Percentiles rank a stretch among this genome's conserved stretches.
phyloP scores from a whole-genome alignment of 176 grass and related monocot genomes.

The Musa acuminata region DNA sequence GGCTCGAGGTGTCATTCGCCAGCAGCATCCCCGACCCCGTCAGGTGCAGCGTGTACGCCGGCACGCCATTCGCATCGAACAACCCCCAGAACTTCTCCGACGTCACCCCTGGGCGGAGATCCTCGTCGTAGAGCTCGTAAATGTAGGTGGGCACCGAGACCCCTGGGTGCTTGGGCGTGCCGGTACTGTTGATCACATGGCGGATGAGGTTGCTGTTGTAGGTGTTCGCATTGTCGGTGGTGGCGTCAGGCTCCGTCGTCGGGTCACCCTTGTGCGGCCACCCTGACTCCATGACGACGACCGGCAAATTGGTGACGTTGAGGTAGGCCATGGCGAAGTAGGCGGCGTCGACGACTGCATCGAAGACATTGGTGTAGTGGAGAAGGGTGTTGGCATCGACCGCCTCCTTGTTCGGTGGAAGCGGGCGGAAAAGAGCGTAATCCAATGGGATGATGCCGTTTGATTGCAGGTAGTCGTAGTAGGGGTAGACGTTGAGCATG shows the following conservation, averaged over 20 bases:
- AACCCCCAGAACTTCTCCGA: slow-evolving; percentile 91
- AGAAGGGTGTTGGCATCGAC: slow-evolving; percentile 95
- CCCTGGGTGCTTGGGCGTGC: slow-evolving; percentile 90
- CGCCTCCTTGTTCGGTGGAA: slow-evolving; percentile 93
- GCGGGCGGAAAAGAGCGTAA: slow-evolving; percentile 83
- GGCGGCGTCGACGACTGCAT: slow-evolving; percentile 78
- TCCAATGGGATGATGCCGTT: slow-evolving; percentile 94
- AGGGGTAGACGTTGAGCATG: slow-evolving; percentile 96
- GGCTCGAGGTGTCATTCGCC: slow-evolving; percentile 90
- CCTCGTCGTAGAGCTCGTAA: slow-evolving; percentile 97
- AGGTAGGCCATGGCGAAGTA: slow-evolving; percentile 96
- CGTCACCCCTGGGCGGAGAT: slow-evolving; percentile 40
- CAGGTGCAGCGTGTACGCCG: slow-evolving; percentile 76
- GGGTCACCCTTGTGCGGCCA: slow-evolving; percentile 98
- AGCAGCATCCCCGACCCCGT: slow-evolving; percentile 71
- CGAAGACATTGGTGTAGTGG: slow-evolving; percentile 97
- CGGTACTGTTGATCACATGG: slow-evolving; percentile 88
- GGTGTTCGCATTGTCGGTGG: slow-evolving; percentile 76
- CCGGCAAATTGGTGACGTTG: slow-evolving; percentile 84
- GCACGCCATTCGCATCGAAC: slow-evolving; percentile 74
- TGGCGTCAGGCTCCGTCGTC: slow-evolving; percentile 60
- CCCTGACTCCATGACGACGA: slow-evolving; percentile 82
- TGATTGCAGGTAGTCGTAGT: slow-evolving; percentile 99
- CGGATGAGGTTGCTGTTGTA: slow-evolving; percentile 97
- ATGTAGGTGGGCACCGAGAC: slow-evolving; percentile 75